Conservation (phyloP, 129 eudicot genomes). For the Tanacetum coccineum region DNA sequence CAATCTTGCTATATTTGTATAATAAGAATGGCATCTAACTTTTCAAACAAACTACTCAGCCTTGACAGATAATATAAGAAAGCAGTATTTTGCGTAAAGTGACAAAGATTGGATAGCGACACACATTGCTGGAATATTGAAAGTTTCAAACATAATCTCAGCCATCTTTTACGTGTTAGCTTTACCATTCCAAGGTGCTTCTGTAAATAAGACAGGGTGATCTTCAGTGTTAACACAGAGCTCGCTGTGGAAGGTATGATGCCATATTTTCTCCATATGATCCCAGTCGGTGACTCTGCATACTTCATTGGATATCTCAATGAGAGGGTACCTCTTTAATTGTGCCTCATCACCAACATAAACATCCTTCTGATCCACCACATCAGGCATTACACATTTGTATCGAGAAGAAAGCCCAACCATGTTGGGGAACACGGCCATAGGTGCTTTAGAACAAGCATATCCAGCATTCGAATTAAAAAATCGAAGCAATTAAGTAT, state of each 20-base stretch:
- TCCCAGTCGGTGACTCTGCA: constrained; percentile 86
- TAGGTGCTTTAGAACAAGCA: constrained; percentile 82
- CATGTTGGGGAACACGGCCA: constrained; percentile 74
- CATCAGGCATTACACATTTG: constrained; percentile 69
- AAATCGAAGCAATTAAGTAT: too few relatives aligned
- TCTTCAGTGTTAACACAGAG: constrained; percentile 89
- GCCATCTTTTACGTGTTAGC: constrained; percentile 74
- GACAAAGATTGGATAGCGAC: too few relatives aligned
- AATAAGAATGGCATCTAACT: too few relatives aligned
- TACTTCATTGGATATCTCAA: constrained; percentile 71
- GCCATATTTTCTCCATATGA: constrained; percentile 89
- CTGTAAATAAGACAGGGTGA: constrained; percentile 73
- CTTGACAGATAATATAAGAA: too few relatives aligned
- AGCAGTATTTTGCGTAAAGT: too few relatives aligned
- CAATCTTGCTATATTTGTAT: too few relatives aligned
- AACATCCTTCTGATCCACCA: constrained; percentile 65
- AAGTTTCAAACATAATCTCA: constrained; percentile 68
- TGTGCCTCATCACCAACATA: constrained; percentile 82
- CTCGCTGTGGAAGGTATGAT: constrained; percentile 83
- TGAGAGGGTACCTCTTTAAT: constrained; percentile 63
- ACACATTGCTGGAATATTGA: constrained; percentile 69
- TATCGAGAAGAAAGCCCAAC: too few relatives aligned
- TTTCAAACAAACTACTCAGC: too few relatives aligned
- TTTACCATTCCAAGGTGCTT: constrained; percentile 68
- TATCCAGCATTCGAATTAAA: constrained; percentile 63